Evolutionary conservation across 305 asterid species (phyloP), one percentile per base, ranked within the genome.

Genomic region (Rubia peregrina): DNA sequence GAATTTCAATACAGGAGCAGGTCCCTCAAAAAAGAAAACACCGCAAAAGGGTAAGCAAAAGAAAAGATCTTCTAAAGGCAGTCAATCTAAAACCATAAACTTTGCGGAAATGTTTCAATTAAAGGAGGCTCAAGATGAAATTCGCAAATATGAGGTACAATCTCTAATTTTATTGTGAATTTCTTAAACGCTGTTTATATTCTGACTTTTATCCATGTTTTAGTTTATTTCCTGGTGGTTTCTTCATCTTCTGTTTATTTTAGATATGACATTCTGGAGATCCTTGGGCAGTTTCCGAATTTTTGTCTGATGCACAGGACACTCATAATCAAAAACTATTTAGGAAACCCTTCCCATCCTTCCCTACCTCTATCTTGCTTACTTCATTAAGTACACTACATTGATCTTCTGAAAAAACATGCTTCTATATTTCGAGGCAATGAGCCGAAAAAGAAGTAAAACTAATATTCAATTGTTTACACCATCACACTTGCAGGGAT

Each of bases 41-140:
- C 89, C 79, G 73, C 81, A 74, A 56, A 67, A 70, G 44, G 83
- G 76, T 65, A 89, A 78, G 77, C 83, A 56, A 71, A 86, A 71
- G 79, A 38, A 75, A 56, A 89, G 77, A 83, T 33, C 81, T 70
- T 75, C 80, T 43, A 77, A 81, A 61, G 79, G 79, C 83, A 88
- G 87, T 78, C 84, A 83, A 71, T 81, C 80, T 67, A 72, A 83
- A 75, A 83, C 81, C 62, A 85, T 79, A 79, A 85, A 88, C 70
- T 81, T 88, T 80, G 89, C 85, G 53, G 80, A 81, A 53, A 70
- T 91, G 78, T 94, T 94, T 76, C 77, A 85, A 22, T 88, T 91
- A 11, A 83, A 79, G 84, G 87, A 81, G 81, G 91, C 82, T 71
- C 91, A 68, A 73, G 97, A 87, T 69, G 97, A 94, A 78, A 82